Evolutionary conservation across 176 grass and related monocot species (phyloP), one percentile per base, ranked within the genome.

Genomic region (Cocos nucifera): DNA sequence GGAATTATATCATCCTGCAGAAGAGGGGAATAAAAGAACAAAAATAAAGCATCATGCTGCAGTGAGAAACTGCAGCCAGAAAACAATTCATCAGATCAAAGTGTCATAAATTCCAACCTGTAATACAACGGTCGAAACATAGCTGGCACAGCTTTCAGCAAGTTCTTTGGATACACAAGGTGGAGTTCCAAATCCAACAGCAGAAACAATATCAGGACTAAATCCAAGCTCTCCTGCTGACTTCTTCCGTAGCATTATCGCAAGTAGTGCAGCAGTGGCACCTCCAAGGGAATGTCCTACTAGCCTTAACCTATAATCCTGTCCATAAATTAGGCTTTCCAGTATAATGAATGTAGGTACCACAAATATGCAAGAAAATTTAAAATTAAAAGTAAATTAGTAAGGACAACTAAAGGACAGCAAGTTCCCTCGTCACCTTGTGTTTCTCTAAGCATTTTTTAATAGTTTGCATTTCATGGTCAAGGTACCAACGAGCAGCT

Each of bases 281-380:
- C 87, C 92, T 72, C 92, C 92, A 77, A 90, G 83, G 60, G 92
- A 97, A 59, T 97, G 92, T 6, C 92, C 92, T 58, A 88, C 87
- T 53, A 96, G 67, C 50, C 86, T 69, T 73, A 90, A 72, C 75
- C 80, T 90, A 69, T 79, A 96, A 57, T 61, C 91, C 91, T 90
- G 74, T 63, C 63, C 51, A 49, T 2, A 69, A 66, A 17, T 69
- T 44, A 67, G 60, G 23, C 53, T 69, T 19, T 6, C 54, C 24
- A 61, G 48, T 32, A 26, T 53, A 27, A 61, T 30, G 14, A 72
- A 61, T 61, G 22, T 53, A 19, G 17, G 4, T 60, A 71, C 17
- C 4, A 24, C 12, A 9, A 17, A 9, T 24, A 15, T 39, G 29
- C 4, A 48, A 24, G 4, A 39, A 5, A 19, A 35, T 22, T 30